Conservation (phyloP, 257 asterid genomes). For the Solanum peruvianum region DNA sequence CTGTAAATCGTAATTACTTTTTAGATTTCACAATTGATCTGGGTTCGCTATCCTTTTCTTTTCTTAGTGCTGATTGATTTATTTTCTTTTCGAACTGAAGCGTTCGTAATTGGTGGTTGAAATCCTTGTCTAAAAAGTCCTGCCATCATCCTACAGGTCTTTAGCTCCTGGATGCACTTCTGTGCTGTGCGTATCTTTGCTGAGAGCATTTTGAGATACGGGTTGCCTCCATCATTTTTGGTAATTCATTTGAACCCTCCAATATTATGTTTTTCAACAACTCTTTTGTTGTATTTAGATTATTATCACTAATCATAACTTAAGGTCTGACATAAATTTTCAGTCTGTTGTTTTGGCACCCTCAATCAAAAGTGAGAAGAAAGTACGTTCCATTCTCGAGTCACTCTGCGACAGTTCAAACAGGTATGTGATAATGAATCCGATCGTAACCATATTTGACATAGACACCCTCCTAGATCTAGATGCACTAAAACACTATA, state of each 20-base stretch:
- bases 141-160: slow-evolving; percentile 42
- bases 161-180: slow-evolving; percentile 95
- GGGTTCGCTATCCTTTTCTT: neutral
- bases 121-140: neutral
- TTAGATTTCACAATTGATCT: neutral
- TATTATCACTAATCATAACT: neutral
- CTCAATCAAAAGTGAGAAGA: slow-evolving; percentile 73
- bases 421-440: slow-evolving; percentile 33
- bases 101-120: neutral
- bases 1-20: neutral
- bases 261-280: neutral
- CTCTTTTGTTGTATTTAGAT: neutral
- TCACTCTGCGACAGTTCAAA: slow-evolving; percentile 57
- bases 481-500: neutral
- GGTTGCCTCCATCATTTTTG: slow-evolving; percentile 70
- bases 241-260: slow-evolving; percentile 11
- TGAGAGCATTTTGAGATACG: slow-evolving; percentile 87
- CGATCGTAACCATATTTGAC: neutral
- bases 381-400: slow-evolving; percentile 73
- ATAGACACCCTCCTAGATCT: neutral
- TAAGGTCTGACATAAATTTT: neutral
- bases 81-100: neutral
- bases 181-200: slow-evolving; percentile 81
- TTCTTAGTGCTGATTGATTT: neutral
- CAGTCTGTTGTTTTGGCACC: slow-evolving; percentile 90